Conservation (phyloP, 495 filamentous ascomycete genomes). For the Aspergillus sclerotioniger region DNA sequence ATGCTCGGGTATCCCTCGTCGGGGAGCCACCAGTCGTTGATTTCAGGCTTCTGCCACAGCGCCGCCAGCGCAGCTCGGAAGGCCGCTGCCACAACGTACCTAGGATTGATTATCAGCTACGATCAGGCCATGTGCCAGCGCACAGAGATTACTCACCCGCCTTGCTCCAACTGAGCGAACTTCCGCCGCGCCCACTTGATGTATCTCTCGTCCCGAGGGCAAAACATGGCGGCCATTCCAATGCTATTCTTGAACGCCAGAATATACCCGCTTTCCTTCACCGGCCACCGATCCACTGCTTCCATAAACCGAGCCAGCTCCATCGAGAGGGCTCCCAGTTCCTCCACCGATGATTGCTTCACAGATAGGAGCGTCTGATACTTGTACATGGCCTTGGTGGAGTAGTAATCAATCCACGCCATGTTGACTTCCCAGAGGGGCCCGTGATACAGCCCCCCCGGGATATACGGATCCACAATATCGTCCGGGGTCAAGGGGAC, state of each 20-base stretch:
- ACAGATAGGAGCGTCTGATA: constrained; percentile 62
- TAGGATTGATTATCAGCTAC: constrained; percentile 31
- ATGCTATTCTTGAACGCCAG: constrained; percentile 74
- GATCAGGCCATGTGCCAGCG: background rate
- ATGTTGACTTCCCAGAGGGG: constrained; percentile 72
- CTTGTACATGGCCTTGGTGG: constrained; percentile 75
- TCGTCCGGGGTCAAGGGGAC: constrained; percentile 55
- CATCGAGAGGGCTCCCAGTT: constrained; percentile 60
- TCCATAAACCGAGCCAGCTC: constrained; percentile 75
- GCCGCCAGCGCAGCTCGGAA: constrained; percentile 73
- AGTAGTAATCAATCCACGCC: constrained; percentile 72
- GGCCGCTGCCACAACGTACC: constrained; percentile 75
- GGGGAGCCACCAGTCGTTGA: constrained; percentile 83
- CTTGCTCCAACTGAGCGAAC: constrained; percentile 71
- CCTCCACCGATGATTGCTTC: constrained; percentile 48
- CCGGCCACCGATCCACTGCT: constrained; percentile 68
- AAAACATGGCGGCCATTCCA: constrained; percentile 71
- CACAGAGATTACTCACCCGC: constrained; percentile 63
- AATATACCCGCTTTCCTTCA: constrained; percentile 64
- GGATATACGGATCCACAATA: constrained; percentile 69
- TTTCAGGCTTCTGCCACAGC: constrained; percentile 64
- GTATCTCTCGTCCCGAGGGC: constrained; percentile 69
- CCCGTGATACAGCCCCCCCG: constrained; percentile 63
- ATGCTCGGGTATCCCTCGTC: constrained; percentile 70
- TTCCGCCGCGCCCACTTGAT: constrained; percentile 82